A percentile compares a stretch with the other conserved stretches of the same genome.
Evolutionary conservation across 2,329 filamentous ascomycete genomes (phyloP).

Genomic region (Pseudogymnoascus sp.): DNA sequence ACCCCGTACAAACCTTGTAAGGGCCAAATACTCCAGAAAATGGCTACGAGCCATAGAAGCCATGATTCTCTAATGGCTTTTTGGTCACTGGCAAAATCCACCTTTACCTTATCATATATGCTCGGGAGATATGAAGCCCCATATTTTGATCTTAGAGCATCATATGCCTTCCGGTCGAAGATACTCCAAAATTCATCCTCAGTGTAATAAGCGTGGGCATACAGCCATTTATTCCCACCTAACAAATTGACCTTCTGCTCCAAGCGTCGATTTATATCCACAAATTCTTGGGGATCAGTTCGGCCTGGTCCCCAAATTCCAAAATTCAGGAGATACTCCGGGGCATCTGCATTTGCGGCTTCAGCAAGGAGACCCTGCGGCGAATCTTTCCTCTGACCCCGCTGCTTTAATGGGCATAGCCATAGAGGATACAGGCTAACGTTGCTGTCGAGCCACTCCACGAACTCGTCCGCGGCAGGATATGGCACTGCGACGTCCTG

Average conservation of each 20-base stretch:
- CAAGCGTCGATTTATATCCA: conserved; percentile 62
- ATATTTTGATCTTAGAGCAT: conserved; percentile 57
- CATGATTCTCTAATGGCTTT: conserved; percentile 28
- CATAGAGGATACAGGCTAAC: conserved; percentile 50
- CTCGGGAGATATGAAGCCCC: conserved; percentile 51
- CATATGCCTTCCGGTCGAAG: conserved; percentile 55
- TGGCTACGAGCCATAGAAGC: conserved; percentile 26
- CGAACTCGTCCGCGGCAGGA: conserved; percentile 43
- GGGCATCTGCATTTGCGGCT: neutral
- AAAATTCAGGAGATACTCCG: conserved; percentile 48
- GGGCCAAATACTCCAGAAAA: conserved; percentile 30
- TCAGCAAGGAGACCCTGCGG: conserved; percentile 11
- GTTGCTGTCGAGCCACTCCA: conserved; percentile 42
- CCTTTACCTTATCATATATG: conserved; percentile 44
- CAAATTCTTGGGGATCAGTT: conserved; percentile 46
- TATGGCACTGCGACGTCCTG: conserved; percentile 58
- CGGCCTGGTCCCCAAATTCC: conserved; percentile 78
- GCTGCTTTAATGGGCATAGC: conserved; percentile 48
- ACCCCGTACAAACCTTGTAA: conserved; percentile 29
- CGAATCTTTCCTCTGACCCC: neutral
- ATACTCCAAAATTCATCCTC: conserved; percentile 62
- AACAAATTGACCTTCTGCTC: conserved; percentile 63
- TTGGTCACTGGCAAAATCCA: conserved; percentile 29
- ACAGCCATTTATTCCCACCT: conserved; percentile 78
- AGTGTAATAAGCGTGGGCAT: conserved; percentile 77